phyloP scores from a whole-genome alignment of 371 early-diverging fungal genomes.

The Mortierella sp. region DNA sequence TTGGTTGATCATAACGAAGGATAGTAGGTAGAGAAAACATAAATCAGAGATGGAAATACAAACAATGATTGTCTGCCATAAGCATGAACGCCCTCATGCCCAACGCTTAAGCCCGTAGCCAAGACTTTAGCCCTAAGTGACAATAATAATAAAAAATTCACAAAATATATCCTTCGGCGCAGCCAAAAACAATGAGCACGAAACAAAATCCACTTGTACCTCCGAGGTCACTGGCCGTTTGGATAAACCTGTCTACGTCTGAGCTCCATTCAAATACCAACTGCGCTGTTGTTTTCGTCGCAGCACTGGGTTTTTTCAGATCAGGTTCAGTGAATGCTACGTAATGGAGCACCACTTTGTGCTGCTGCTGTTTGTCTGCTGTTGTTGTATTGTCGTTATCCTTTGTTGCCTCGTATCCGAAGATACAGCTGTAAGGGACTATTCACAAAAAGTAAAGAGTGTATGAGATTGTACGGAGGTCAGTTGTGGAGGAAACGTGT shows the following conservation, averaged over 20 bases:
- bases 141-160: neutral
- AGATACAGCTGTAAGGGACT: slow-evolving; percentile 54
- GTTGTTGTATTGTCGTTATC: neutral
- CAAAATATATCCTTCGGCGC: neutral
- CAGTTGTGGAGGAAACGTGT: neutral
- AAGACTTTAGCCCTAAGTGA: neutral
- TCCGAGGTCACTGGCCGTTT: slow-evolving; percentile 21
- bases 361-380: neutral
- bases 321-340: slow-evolving; percentile 25
- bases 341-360: slow-evolving; percentile 20
- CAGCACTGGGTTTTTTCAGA: slow-evolving; percentile 16
- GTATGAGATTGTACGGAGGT: neutral
- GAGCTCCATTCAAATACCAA: slow-evolving; percentile 21
- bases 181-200: neutral
- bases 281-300: slow-evolving; percentile 15
- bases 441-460: neutral
- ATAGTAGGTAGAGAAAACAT: neutral
- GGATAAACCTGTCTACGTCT: slow-evolving; percentile 28
- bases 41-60: neutral
- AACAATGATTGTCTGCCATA: neutral
- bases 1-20: neutral
- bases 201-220: slow-evolving; percentile 10
- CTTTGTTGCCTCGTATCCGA: slow-evolving; percentile 33
- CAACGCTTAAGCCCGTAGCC: slow-evolving; percentile 6
- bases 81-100: neutral